These are phyloP conservation scores for Lentinus brumalis DNA, from an alignment of 768 basidiomycete species.

Conservation along the genomic window DNA sequence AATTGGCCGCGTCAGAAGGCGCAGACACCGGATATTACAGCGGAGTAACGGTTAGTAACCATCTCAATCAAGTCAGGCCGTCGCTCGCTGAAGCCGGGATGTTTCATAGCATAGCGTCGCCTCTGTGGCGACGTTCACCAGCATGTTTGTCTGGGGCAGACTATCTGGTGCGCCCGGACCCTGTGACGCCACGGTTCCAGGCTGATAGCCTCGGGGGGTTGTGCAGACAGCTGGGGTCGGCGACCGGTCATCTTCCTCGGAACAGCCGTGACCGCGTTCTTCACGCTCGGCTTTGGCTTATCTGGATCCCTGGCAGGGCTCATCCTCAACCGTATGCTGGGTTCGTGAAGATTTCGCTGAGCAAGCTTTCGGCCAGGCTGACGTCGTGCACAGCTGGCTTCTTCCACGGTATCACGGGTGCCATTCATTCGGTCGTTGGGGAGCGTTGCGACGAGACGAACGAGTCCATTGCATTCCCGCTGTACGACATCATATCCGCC, in stretches of 20 bases:
- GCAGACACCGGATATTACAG: constrained; percentile 68
- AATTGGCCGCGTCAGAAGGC: constrained; percentile 54
- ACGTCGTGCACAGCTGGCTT: constrained; percentile 22
- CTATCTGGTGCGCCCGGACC: constrained; percentile 40
- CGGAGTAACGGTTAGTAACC: constrained; percentile 56
- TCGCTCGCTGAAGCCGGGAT: no score
- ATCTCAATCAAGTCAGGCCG: no score
- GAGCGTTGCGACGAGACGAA: constrained; percentile 63
- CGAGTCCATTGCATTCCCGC: constrained; percentile 57
- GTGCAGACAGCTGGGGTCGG: constrained; percentile 59
- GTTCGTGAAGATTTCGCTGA: constrained; percentile 9
- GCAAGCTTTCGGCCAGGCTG: neutral
- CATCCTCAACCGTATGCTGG: constrained; percentile 49
- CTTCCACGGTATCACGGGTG: constrained; percentile 35
- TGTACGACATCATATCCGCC: constrained; percentile 61
- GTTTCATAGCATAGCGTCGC: constrained; percentile 67
- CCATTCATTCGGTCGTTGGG: constrained; percentile 41
- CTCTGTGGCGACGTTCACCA: constrained; percentile 54
- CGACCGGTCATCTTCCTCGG: constrained; percentile 62
- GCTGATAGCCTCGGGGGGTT: no score
- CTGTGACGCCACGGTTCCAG: no score
- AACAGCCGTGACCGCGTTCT: constrained; percentile 46
- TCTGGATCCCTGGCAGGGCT: constrained; percentile 50
- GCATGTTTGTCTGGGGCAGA: constrained; percentile 63
- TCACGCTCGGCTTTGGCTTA: constrained; percentile 60